These are phyloP conservation scores for Pseudogymnoascus sp. DNA, from an alignment of 2,329 filamentous ascomycete species.

Conservation along the genomic window DNA sequence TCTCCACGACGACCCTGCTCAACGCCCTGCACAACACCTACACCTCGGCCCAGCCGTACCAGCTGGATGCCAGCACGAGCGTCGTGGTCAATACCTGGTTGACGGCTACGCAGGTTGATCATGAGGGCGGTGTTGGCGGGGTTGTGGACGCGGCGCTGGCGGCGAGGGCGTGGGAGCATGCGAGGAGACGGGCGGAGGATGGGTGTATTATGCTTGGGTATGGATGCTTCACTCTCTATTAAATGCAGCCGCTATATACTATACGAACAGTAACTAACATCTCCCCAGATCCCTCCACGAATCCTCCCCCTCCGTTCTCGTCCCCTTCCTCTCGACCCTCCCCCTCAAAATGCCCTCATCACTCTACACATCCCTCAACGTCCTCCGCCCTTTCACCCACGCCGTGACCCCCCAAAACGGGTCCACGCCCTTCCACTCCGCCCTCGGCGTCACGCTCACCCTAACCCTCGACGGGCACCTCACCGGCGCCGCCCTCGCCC, in stretches of 20 bases:
- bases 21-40: constrained; percentile 90
- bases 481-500: constrained; percentile 63
- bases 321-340: constrained; percentile 71
- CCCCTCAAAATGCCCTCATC: constrained; percentile 70
- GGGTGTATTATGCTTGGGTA: constrained; percentile 86
- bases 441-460: constrained; percentile 72
- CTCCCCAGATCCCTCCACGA: constrained; percentile 69
- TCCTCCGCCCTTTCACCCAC: constrained; percentile 75
- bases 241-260: neutral
- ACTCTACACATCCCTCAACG: constrained; percentile 71
- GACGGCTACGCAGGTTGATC: constrained; percentile 63
- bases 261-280: constrained; percentile 7
- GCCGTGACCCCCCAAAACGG: constrained; percentile 85
- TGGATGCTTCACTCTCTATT: constrained; percentile 31
- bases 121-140: constrained; percentile 62
- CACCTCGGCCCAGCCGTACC: constrained; percentile 71
- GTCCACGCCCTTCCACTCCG: constrained; percentile 70
- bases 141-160: constrained; percentile 75
- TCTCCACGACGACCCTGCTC: constrained; percentile 86
- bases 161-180: constrained; percentile 89
- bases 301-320: constrained; percentile 76
- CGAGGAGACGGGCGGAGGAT: constrained; percentile 86
- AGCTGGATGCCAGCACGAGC: constrained; percentile 81
- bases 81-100: constrained; percentile 94
- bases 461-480: constrained; percentile 75